Base-by-base conservation (phyloP, 805 yeast genomes). In the Candida silvatica region DNA sequence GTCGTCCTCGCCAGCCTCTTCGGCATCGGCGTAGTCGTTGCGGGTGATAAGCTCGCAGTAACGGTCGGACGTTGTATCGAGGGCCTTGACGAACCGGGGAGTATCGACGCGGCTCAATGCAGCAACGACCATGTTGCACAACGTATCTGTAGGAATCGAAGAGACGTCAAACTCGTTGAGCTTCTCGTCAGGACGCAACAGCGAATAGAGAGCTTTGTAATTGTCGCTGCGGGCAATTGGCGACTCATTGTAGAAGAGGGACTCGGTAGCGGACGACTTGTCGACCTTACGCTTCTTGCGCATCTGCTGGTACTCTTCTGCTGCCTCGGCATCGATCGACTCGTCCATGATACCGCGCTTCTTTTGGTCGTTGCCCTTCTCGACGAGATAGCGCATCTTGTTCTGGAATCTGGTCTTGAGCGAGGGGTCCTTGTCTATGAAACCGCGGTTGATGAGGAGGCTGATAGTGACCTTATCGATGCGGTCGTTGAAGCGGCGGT, bases 151-250 rank as follows among this genome's bases (percentile, higher is more conserved):
- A 4, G 92, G 80, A 6, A 92, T 61, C 7, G 72, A 61, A 2
- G 84, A 66, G 37, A 85, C 71, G 52, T 90, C 90, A 50, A 85
- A 80, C n/a, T 45, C 34, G 26, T 68, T 67, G 38, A 84, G 60
- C 33, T 78, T 77, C 48, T 79, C 76, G 27, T 62, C 58, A 22
- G 75, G 61, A 27, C 72, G 76, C 11, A 81, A 77, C 39, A 90
- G 66, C 19, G 79, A 72, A 52, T 74, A 92, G 28, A 88, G 59
- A 12, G 77, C 63, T 34, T 79, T 70, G 52, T 79, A 84, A n/a
- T 67, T 56, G 36, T 58, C 56, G 38, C 59, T 61, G 23, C 60
- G 54, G 2, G 72, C 62, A 5, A 39, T 54, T 37, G 31, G 61
- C 42, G 40, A 49, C 28, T 50, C 53, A 38, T 58, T 54, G 28